Conservation (phyloP, 2,329 filamentous ascomycete species). For the Neofusicoccum sp. region DNA sequence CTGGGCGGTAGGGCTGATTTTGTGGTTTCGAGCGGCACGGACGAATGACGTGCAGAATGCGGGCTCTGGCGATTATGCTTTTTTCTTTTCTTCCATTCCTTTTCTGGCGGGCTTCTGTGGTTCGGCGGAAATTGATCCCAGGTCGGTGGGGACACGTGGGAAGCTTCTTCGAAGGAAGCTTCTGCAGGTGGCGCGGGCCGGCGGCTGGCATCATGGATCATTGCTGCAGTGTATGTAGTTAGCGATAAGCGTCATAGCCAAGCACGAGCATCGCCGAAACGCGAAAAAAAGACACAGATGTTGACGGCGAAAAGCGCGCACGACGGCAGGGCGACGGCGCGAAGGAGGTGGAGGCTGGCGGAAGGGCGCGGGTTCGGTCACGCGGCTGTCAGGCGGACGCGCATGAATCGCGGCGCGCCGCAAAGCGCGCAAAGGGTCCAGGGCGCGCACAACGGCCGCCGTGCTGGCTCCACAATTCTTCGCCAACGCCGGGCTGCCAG, state of each 20-base stretch:
- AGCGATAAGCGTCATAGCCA: background rate
- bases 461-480: background rate
- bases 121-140: background rate
- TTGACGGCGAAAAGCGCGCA: no score
- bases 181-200: constrained; percentile 1
- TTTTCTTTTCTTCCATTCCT: constrained; percentile 2
- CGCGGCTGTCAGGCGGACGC: background rate
- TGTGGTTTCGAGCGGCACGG: background rate
- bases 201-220: background rate
- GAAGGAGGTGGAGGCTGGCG: background rate
- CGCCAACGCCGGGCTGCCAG: background rate
- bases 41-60: constrained; percentile 10
- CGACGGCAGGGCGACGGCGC: background rate
- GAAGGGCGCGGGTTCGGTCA: background rate
- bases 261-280: background rate
- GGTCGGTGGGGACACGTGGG: background rate
- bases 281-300: no score
- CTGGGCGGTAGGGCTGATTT: background rate
- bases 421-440: background rate
- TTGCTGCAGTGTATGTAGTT: background rate
- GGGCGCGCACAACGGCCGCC: constrained; percentile 2
- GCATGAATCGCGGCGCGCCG: background rate
- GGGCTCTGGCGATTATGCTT: background rate
- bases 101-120: background rate
- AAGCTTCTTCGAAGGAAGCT: constrained; percentile 5